phyloP scores from a whole-genome alignment of 192 early-diverging fungal species.

The Podila epigama region DNA sequence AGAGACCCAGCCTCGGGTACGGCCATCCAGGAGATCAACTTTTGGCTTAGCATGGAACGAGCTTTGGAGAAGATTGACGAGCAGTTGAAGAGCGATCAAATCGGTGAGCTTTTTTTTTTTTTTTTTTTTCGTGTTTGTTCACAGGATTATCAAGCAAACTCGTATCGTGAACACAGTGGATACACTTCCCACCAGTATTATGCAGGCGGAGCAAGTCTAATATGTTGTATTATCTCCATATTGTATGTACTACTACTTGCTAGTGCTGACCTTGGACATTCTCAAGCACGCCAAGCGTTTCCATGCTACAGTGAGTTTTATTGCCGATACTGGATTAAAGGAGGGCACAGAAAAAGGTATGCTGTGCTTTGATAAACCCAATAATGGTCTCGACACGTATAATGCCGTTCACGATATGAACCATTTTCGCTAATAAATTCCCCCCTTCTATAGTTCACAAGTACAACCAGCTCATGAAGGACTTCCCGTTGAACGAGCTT shows the following conservation, averaged over 20 bases:
- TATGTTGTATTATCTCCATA: not conserved
- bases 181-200: too few relatives aligned
- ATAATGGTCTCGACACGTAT: too few relatives aligned
- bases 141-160: too few relatives aligned
- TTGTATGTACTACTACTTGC: not conserved
- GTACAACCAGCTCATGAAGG: constrained; percentile 98
- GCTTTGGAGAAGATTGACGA: constrained; percentile 93
- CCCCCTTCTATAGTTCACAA: constrained; percentile 65
- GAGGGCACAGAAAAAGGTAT: constrained; percentile 86
- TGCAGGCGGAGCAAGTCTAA: too few relatives aligned
- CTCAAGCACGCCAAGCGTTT: constrained; percentile 97
- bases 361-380: too few relatives aligned
- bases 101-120: too few relatives aligned
- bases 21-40: constrained; percentile 98
- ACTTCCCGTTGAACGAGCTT: constrained; percentile 98
- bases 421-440: too few relatives aligned
- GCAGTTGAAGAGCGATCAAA: constrained; percentile 91
- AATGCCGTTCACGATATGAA: too few relatives aligned
- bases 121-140: too few relatives aligned
- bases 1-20: constrained; percentile 92
- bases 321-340: constrained; percentile 97
- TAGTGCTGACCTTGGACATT: constrained; percentile 90
- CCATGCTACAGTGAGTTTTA: constrained; percentile 97
- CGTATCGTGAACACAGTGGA: too few relatives aligned
- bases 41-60: constrained; percentile 98